Conservation (phyloP, 2,329 filamentous ascomycete genomes). For the Aureobasidium sp. region DNA sequence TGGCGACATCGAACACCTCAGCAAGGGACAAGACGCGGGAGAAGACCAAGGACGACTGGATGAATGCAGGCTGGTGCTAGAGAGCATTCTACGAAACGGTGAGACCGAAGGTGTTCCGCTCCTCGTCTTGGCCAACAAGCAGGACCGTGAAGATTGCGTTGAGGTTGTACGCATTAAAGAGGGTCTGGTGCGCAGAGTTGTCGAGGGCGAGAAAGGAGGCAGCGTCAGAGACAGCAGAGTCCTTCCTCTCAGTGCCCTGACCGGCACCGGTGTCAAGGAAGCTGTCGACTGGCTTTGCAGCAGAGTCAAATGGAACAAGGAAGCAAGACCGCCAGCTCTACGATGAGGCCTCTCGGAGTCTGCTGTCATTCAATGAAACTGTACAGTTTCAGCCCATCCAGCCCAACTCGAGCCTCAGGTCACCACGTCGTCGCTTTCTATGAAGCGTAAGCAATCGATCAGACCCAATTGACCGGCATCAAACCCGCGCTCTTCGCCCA, state of each 20-base stretch:
- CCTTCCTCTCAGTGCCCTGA: conserved; percentile 84
- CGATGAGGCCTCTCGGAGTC: conserved; percentile 52
- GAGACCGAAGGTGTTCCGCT: conserved; percentile 89
- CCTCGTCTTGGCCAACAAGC: conserved; percentile 91
- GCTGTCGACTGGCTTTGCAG: conserved; percentile 95
- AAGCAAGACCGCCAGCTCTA: conserved; percentile 86
- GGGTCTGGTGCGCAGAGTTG: conserved; percentile 87
- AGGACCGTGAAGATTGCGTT: conserved; percentile 93
- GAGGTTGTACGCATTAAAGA: conserved; percentile 98
- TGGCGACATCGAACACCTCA: conserved; percentile 56
- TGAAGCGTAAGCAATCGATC: too few species aligned
- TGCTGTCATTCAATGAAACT: too few species aligned
- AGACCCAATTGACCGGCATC: too few species aligned
- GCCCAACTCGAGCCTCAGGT: too few species aligned
- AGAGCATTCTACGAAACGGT: conserved; percentile 78
- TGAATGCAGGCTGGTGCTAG: conserved; percentile 82
- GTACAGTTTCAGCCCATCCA: too few species aligned
- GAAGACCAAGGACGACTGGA: conserved; percentile 57
- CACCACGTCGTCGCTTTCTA: too few species aligned
- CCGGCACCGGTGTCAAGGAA: conserved; percentile 74
- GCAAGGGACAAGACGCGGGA: conserved; percentile 20
- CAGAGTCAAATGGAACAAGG: conserved; percentile 93
- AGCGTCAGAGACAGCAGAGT: conserved; percentile 87
- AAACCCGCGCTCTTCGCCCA: too few species aligned
- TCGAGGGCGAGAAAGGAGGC: conserved; percentile 84